These are phyloP conservation scores for Glycine soja DNA, from an alignment of 306 rosid genomes.

Conservation along the genomic window DNA sequence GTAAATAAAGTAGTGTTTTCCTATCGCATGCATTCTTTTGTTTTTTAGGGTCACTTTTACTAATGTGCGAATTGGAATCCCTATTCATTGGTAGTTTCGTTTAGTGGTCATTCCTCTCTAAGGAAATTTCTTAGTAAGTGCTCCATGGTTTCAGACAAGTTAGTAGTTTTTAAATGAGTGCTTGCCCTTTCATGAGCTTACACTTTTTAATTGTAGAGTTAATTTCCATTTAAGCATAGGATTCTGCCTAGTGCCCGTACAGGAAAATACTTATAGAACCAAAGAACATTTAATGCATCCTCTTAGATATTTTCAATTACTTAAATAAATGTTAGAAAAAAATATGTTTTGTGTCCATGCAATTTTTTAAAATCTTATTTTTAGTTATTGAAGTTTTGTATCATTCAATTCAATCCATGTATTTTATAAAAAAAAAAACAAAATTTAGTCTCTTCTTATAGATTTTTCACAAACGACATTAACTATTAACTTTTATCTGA, in stretches of 20 bases:
- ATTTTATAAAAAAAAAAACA: too few relatives aligned
- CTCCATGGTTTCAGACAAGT: not conserved
- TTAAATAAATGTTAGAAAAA: not conserved
- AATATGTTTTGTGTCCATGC: too few relatives aligned
- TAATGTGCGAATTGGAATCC: not conserved
- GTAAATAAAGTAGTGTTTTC: not conserved
- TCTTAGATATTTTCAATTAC: not conserved
- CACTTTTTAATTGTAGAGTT: not conserved
- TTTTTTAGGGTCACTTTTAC: not conserved
- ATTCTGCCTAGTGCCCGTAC: not conserved
- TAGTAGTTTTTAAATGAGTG: not conserved
- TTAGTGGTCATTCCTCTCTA: not conserved
- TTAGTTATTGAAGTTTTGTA: too few relatives aligned
- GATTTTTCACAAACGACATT: too few relatives aligned
- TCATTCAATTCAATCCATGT: too few relatives aligned
- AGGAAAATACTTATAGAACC: not conserved
- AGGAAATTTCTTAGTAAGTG: not conserved
- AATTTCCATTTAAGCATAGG: not conserved
- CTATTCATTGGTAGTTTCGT: not conserved
- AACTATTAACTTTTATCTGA: too few relatives aligned
- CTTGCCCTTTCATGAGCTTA: not conserved
- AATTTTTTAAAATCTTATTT: too few relatives aligned
- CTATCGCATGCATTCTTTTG: not conserved
- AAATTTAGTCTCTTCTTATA: too few relatives aligned
- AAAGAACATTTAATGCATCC: not conserved